Evolutionary conservation across 2,329 filamentous ascomycete species (phyloP), one percentile per base, ranked within the genome.

Genomic region (Alternaria infectoria): DNA sequence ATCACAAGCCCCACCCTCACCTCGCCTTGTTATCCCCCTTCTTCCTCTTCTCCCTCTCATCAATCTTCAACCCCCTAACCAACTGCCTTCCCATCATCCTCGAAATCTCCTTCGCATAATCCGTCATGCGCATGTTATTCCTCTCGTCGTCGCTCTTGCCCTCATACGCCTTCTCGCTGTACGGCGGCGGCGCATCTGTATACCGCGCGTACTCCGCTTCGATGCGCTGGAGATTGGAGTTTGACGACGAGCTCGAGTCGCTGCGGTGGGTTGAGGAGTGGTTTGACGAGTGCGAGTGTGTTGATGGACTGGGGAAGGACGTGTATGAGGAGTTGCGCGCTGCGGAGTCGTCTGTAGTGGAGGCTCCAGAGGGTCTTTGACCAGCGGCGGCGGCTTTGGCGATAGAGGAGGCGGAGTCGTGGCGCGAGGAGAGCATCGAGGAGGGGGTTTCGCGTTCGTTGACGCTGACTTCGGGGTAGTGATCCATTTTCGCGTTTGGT

Each of bases 31-130:
- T 49, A 4, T 28, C 36, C 17, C 45, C 32, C n/a, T 55, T 46
- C 50, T 30, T 62, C 45, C 9, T 40, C 30, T 59, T 62, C 52
- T 58, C 44, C 55, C 61, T 67, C n/a, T 60, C 60, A 47, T 59
- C 62, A 17, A 54, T 64, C 64, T 65, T 74, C 52, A 76, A 25
- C 1, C 69, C 71, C 49, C 44, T 61, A 1, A 72, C 69, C 13
- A 76, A 54, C 61, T 76, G 74, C 19, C 59, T 61, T 12, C 71
- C 71, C 74, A 76, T 75, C 57, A 72, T 68, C 55, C 71, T 68
- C 28, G 71, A 71, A 2, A 76, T 57, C 63, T 75, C 70, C 54
- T 71, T 72, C 5, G 74, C 69, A 28, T 76, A 76, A 30, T 75
- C 73, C 13, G 55, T 58, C 59, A 68, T 70, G 6, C 69, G 57